These are phyloP conservation scores for Saccharum officinarum DNA, from an alignment of 176 grass and related monocot genomes.

Conservation along the genomic window DNA sequence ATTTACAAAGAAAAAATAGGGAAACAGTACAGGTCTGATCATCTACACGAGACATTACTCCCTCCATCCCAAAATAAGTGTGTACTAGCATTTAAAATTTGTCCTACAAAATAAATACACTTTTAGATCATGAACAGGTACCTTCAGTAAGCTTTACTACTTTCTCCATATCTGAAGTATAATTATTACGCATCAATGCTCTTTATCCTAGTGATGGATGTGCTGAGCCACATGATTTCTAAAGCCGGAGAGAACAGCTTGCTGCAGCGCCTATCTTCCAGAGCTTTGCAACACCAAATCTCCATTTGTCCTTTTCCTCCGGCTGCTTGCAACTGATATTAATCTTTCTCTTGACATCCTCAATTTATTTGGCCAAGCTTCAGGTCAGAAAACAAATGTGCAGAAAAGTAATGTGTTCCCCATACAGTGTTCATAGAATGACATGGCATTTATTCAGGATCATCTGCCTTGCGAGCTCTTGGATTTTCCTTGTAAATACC, in stretches of 20 bases:
- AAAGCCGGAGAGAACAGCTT: not conserved
- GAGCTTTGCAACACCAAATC: no score
- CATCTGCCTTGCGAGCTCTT: no score
- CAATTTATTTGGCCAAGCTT: no score
- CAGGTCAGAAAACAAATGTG: no score
- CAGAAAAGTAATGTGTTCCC: no score
- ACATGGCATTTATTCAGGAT: no score
- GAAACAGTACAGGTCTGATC: not conserved
- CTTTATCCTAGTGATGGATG: not conserved
- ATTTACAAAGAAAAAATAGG: not conserved
- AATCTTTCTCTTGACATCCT: no score
- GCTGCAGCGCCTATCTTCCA: not conserved
- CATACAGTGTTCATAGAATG: no score
- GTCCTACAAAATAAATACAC: not conserved
- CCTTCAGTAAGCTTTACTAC: not conserved
- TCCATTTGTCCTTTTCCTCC: no score
- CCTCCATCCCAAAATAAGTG: not conserved
- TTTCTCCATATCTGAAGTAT: not conserved
- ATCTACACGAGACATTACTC: not conserved
- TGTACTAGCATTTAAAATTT: not conserved
- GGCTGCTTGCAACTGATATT: no score
- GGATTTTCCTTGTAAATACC: no score
- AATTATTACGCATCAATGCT: not conserved
- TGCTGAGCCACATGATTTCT: not conserved
- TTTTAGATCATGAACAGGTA: not conserved